These are phyloP conservation scores for Diddensiella transvaalensis DNA, from an alignment of 805 yeast genomes.

Conservation along the genomic window DNA sequence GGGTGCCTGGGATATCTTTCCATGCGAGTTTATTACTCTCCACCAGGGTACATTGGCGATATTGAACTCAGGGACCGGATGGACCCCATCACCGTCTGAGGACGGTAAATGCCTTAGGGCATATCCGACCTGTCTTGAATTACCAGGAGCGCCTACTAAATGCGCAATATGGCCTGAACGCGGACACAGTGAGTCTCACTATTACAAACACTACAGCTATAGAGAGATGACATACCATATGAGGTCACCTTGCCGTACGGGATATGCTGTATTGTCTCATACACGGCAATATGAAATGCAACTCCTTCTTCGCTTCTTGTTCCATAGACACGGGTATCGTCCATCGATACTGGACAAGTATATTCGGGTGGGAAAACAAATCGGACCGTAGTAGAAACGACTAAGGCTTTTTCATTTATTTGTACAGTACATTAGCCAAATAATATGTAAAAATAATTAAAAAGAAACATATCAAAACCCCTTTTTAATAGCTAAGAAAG, in stretches of 20 bases:
- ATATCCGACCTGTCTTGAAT: constrained; percentile 72
- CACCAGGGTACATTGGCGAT: constrained; percentile 66
- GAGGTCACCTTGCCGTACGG: constrained; percentile 65
- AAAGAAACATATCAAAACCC: not conserved
- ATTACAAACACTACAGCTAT: not conserved
- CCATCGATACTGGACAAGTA: no score
- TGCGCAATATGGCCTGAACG: constrained; percentile 62
- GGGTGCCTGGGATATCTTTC: constrained; percentile 51
- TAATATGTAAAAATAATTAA: not conserved
- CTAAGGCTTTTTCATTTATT: not conserved
- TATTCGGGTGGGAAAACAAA: no score
- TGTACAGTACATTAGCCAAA: not conserved
- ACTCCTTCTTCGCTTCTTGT: constrained; percentile 43
- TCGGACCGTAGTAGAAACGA: not conserved
- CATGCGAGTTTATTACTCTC: constrained; percentile 66
- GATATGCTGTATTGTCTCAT: constrained; percentile 46
- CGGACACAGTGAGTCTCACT: not conserved
- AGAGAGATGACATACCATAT: constrained; percentile 46
- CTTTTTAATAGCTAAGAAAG: not conserved
- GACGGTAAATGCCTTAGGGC: constrained; percentile 54
- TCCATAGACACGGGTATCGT: no score
- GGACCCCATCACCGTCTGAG: constrained; percentile 17
- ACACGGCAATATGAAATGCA: constrained; percentile 61
- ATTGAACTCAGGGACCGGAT: constrained; percentile 26
- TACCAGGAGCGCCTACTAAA: constrained; percentile 56